Percentiles rank a stretch among this genome's conserved stretches.
Evolutionary conservation across 176 grass and related monocot genomes (phyloP).

Genomic region (Carex pumila): DNA sequence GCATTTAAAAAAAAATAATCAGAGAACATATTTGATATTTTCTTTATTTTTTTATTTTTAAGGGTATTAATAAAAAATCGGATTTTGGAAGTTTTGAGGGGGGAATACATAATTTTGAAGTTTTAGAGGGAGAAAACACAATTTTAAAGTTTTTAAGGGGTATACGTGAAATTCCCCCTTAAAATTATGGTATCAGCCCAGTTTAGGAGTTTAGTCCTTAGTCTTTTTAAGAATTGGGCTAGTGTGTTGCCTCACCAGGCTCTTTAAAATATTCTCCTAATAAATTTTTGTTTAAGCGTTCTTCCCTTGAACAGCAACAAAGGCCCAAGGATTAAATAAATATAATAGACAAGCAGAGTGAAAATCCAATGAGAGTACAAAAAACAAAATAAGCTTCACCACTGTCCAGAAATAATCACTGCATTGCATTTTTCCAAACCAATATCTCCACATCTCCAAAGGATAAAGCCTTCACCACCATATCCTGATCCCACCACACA

Average conservation of each 20-base stretch:
- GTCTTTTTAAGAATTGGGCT: not conserved
- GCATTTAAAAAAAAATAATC: no score
- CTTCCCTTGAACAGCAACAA: not conserved
- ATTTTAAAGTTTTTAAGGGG: no score
- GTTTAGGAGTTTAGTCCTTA: not conserved
- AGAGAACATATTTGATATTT: no score
- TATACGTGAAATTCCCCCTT: no score
- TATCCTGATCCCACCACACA: conserved; percentile 34
- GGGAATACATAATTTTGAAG: no score
- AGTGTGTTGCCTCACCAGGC: not conserved
- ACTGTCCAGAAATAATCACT: conserved; percentile 27
- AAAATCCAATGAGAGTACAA: not conserved
- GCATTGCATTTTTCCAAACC: not conserved
- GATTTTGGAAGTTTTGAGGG: no score
- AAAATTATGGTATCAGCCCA: not conserved
- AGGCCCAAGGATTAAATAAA: not conserved
- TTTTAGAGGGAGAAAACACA: no score
- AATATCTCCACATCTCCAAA: not conserved
- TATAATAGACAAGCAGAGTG: not conserved
- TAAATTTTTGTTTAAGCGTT: not conserved
- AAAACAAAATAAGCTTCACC: not conserved
- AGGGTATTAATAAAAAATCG: no score
- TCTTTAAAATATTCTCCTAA: not conserved
- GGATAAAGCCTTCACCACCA: conserved; percentile 36
- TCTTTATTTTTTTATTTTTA: no score